Evolutionary conservation across 1,284 basidiomycete genomes (phyloP).

Genomic region (Cystobasidiaceae sp.): DNA sequence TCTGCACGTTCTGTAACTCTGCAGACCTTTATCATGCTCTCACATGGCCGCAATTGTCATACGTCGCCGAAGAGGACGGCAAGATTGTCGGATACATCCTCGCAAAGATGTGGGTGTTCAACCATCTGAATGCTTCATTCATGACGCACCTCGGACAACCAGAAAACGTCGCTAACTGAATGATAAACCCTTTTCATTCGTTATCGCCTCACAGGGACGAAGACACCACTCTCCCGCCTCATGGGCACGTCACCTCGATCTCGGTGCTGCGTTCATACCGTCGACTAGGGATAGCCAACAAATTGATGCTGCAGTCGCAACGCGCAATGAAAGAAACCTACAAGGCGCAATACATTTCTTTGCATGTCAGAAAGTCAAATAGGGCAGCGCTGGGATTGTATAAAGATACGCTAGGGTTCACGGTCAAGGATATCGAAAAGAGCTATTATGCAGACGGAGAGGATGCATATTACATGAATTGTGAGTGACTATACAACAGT

Average conservation of each 20-base stretch:
- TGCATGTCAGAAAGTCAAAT: constrained; percentile 84
- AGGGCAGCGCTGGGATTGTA: constrained; percentile 76
- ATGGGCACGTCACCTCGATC: constrained; percentile 87
- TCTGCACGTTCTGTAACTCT: no score
- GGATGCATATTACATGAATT: constrained; percentile 83
- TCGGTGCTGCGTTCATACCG: constrained; percentile 80
- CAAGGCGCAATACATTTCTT: constrained; percentile 66
- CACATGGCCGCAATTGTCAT: constrained; percentile 91
- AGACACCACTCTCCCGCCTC: constrained; percentile 56
- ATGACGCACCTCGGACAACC: no score
- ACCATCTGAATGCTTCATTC: no score
- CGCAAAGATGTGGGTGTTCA: constrained; percentile 81
- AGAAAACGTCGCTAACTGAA: no score
- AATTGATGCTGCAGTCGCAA: constrained; percentile 79
- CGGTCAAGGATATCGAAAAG: constrained; percentile 66
- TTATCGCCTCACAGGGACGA: constrained; percentile 58
- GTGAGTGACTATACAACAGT: constrained; percentile 47
- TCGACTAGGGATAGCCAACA: constrained; percentile 76
- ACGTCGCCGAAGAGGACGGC: constrained; percentile 82
- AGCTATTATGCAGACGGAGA: constrained; percentile 89
- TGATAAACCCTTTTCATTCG: no score
- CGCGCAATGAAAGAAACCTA: constrained; percentile 81
- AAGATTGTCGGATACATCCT: constrained; percentile 90
- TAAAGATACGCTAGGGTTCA: constrained; percentile 74
- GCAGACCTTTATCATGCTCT: constrained; percentile 83